phyloP scores from a whole-genome alignment of 441 rosid genomes.

The Brassica hybrid region DNA sequence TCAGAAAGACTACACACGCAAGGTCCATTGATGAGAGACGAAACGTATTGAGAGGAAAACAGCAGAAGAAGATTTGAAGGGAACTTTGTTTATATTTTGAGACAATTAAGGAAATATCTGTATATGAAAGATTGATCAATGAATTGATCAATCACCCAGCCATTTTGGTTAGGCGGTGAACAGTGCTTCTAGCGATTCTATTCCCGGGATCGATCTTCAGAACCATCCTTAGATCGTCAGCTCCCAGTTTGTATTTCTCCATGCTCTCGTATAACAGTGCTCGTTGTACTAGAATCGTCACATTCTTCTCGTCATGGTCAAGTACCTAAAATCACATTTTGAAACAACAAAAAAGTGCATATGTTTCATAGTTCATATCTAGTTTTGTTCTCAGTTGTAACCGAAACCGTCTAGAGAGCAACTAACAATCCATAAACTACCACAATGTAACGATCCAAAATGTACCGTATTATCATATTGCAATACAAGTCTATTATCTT shows the following conservation, averaged over 20 bases:
- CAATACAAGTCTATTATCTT: no score
- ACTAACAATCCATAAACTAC: background rate
- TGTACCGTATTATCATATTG: no score
- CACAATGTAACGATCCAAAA: background rate
- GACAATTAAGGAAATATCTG: background rate
- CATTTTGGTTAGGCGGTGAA: constrained; percentile 90
- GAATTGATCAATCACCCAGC: constrained; percentile 49
- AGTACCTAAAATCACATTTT: constrained; percentile 63
- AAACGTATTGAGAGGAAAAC: background rate
- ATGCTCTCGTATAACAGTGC: constrained; percentile 94
- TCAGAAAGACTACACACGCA: constrained; percentile 19
- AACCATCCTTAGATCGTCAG: constrained; percentile 89
- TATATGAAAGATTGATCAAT: constrained; percentile 13
- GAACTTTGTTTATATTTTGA: constrained; percentile 6
- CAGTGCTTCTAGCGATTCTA: constrained; percentile 87
- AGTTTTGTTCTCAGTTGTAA: background rate
- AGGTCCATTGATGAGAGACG: constrained; percentile 21
- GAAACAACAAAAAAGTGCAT: background rate
- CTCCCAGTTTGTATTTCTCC: constrained; percentile 99
- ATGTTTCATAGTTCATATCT: constrained; percentile 7
- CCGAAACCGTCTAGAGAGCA: no score
- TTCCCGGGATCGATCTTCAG: constrained; percentile 86
- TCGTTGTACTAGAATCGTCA: constrained; percentile 79
- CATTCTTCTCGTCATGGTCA: constrained; percentile 67
- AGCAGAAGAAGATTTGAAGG: constrained; percentile 5